A percentile compares a stretch with the other conserved stretches of the same genome.
Evolutionary conservation across 805 yeast genomes (phyloP).

Genomic region (Tetrapisispora iriomotensis): DNA sequence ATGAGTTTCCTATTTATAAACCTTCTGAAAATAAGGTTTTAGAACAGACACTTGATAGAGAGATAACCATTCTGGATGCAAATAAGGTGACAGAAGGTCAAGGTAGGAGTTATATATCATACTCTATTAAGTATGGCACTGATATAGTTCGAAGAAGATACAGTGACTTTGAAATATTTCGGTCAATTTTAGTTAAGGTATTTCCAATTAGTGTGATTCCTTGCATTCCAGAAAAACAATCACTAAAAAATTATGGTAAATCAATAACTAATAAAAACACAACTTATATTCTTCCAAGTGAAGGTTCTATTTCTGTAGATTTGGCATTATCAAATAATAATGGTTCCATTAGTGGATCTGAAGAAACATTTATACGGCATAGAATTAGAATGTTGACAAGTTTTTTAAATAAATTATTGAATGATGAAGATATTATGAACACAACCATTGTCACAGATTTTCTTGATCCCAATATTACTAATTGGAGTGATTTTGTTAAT

Average conservation of each 20-base stretch:
- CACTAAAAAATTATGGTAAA: conserved; percentile 26
- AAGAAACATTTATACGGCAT: conserved; percentile 29
- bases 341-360: conserved; percentile 22
- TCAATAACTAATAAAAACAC: conserved; percentile 22
- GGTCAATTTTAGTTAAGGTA: conserved; percentile 56
- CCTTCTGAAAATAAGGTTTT: not conserved
- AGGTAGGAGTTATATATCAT: conserved; percentile 43
- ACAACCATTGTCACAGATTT: conserved; percentile 27
- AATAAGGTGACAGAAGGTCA: conserved; percentile 26
- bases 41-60: not conserved
- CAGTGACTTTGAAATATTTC: conserved; percentile 80
- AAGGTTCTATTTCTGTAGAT: conserved; percentile 24
- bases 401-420: conserved; percentile 25
- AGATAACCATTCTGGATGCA: conserved; percentile 19
- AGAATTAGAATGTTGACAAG: conserved; percentile 27
- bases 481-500: conserved; percentile 28
- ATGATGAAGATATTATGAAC: conserved; percentile 20
- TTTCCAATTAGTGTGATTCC: conserved; percentile 82
- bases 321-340: conserved; percentile 24
- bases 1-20: too few species aligned
- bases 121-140: conserved; percentile 55
- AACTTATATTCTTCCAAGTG: conserved; percentile 22
- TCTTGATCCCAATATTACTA: conserved; percentile 25
- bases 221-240: conserved; percentile 85
- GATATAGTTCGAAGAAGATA: conserved; percentile 65